phyloP scores from a whole-genome alignment of 768 basidiomycete species.

The Boletus huronensis region DNA sequence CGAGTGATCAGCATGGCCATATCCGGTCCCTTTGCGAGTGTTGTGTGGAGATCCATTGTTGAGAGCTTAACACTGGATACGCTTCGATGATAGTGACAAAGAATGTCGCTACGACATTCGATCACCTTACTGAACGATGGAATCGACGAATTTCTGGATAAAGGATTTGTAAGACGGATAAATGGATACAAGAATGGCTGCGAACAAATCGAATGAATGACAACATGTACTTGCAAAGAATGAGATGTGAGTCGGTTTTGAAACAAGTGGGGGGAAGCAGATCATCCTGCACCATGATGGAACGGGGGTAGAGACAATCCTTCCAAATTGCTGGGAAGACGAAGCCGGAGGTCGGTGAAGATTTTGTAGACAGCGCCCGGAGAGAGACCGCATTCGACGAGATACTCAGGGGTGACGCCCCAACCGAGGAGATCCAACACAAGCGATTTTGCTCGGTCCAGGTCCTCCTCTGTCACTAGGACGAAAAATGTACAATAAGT shows the following conservation, averaged over 20 bases:
- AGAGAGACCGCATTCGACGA: constrained; percentile 44
- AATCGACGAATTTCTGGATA: background rate
- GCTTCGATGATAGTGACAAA: background rate
- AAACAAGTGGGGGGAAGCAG: background rate
- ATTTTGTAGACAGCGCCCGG: constrained; percentile 36
- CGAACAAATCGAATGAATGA: background rate
- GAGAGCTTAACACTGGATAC: background rate
- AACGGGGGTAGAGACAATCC: background rate
- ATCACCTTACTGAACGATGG: background rate
- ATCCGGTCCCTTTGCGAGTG: background rate
- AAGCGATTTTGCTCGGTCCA: constrained; percentile 42
- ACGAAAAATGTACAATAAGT: background rate
- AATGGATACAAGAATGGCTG: background rate
- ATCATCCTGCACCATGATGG: background rate
- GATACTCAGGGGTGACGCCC: constrained; percentile 49
- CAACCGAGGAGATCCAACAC: constrained; percentile 57
- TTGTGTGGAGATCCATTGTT: background rate
- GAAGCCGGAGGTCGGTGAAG: constrained; percentile 43
- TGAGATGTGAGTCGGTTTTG: background rate
- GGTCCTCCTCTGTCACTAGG: constrained; percentile 40
- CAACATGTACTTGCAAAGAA: background rate
- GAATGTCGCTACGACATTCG: background rate
- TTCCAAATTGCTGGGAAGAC: constrained; percentile 28
- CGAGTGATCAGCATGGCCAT: background rate
- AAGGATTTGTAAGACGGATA: background rate